Evolutionary conservation across 2,329 filamentous ascomycete species (phyloP).

Genomic region (Hymenoscyphus occultus): DNA sequence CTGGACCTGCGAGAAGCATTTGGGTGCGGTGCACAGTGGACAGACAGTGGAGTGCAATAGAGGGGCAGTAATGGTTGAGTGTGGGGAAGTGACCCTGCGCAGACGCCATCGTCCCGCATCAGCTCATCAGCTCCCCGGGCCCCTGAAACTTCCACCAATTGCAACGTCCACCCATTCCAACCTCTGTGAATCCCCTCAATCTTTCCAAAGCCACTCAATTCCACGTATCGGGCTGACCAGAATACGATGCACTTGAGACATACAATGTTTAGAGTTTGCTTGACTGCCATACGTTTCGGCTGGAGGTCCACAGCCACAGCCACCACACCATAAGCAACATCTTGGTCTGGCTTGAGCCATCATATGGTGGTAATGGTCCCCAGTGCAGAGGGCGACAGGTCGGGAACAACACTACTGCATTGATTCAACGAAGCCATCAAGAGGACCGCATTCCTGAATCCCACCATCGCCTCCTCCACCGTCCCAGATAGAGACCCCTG

Average conservation of each 20-base stretch:
- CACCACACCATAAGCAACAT: background rate
- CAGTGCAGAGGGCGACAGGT: background rate
- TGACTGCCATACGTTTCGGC: background rate
- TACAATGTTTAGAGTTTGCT: background rate
- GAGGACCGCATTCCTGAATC: background rate
- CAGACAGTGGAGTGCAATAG: too few relatives aligned
- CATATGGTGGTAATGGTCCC: background rate
- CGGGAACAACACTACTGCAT: background rate
- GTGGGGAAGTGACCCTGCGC: background rate
- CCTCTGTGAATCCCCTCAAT: slow-evolving; percentile 3
- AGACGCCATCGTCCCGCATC: background rate
- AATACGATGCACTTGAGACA: background rate
- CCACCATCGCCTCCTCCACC: background rate
- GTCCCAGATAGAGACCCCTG: slow-evolving; percentile 1
- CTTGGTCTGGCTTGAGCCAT: background rate
- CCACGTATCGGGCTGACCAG: slow-evolving; percentile 3
- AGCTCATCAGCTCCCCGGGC: background rate
- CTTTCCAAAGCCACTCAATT: background rate
- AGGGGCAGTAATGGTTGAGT: background rate
- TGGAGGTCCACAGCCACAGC: background rate
- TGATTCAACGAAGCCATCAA: background rate
- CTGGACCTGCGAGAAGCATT: background rate
- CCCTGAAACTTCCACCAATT: slow-evolving; percentile 3
- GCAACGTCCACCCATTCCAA: background rate
- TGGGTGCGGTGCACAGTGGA: too few relatives aligned